Percentiles rank a stretch among this genome's conserved stretches.
phyloP scores from a whole-genome alignment of 306 rosid genomes.

The Amphicarpaea edgeworthii region DNA sequence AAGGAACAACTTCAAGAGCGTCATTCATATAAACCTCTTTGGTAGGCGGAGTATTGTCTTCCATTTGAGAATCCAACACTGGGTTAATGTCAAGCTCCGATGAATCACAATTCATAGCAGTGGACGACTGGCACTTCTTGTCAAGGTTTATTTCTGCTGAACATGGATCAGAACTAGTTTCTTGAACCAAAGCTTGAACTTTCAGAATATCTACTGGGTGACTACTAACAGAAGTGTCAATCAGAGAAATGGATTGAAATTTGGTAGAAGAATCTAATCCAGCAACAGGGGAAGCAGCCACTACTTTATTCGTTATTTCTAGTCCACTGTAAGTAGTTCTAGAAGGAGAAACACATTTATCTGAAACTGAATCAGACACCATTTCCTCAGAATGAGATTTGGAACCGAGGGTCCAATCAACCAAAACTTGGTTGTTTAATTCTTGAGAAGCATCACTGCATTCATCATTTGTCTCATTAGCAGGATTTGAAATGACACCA shows the following conservation, averaged over 20 bases:
- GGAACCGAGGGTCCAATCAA: slow-evolving; percentile 37
- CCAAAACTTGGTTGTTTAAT: slow-evolving; percentile 40
- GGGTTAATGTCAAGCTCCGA: background rate
- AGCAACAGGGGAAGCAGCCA: slow-evolving; percentile 32
- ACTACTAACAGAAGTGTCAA: slow-evolving; percentile 40
- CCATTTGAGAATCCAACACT: background rate
- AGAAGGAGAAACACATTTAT: slow-evolving; percentile 51
- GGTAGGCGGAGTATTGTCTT: slow-evolving; percentile 30
- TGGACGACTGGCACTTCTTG: slow-evolving; percentile 34
- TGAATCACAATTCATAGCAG: slow-evolving; percentile 19
- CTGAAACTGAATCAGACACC: slow-evolving; percentile 48
- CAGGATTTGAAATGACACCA: slow-evolving; percentile 50
- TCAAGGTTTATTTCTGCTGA: slow-evolving; percentile 48
- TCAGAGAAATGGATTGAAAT: slow-evolving; percentile 34
- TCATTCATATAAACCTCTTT: slow-evolving; percentile 49
- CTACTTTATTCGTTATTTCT: slow-evolving; percentile 36
- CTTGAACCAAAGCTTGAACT: slow-evolving; percentile 44
- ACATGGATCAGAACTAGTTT: slow-evolving; percentile 42
- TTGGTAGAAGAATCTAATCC: slow-evolving; percentile 41
- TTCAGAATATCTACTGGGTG: slow-evolving; percentile 42
- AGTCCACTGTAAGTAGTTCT: slow-evolving; percentile 4
- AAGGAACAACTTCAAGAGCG: slow-evolving; percentile 54
- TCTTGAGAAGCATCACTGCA: slow-evolving; percentile 58
- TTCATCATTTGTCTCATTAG: slow-evolving; percentile 54
- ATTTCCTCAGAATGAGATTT: slow-evolving; percentile 53